phyloP scores from a whole-genome alignment of 441 rosid genomes.

The Adansonia rubrostipa region DNA sequence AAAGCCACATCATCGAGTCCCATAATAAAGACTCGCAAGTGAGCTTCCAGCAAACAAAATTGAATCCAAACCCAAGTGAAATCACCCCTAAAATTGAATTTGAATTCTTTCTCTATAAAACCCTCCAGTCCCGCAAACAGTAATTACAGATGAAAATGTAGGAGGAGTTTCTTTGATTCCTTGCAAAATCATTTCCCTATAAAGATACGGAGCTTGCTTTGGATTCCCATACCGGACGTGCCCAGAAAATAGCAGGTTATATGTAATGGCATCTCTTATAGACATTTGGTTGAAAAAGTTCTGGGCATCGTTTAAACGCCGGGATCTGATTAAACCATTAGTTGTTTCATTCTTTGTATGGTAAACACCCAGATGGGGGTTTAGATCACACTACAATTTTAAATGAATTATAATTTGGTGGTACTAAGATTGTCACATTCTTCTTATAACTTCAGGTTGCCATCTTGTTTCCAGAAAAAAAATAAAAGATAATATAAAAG shows the following conservation, averaged over 20 bases:
- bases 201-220: too few species aligned
- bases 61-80: constrained; percentile 58
- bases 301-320: constrained; percentile 48
- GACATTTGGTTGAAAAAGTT: constrained; percentile 63
- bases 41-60: constrained; percentile 58
- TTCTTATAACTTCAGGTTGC: too few species aligned
- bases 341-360: constrained; percentile 41
- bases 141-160: constrained; percentile 66
- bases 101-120: constrained; percentile 59
- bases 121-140: constrained; percentile 52
- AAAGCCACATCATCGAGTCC: constrained; percentile 48
- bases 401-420: constrained; percentile 26
- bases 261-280: constrained; percentile 57
- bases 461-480: too few species aligned
- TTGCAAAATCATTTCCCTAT: constrained; percentile 49
- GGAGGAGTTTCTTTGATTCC: constrained; percentile 63
- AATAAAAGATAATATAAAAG: too few species aligned
- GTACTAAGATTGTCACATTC: constrained; percentile 36
- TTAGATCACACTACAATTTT: constrained; percentile 33
- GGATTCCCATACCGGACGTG: constrained; percentile 45
- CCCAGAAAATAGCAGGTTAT: constrained; percentile 64
- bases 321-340: constrained; percentile 46
- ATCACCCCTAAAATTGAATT: constrained; percentile 65
- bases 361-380: constrained; percentile 41
- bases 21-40: constrained; percentile 60